A percentile compares a stretch with the other conserved stretches of the same genome.
Evolutionary conservation across 495 filamentous ascomycete species (phyloP).

Genomic region (Penicillium daleae): DNA sequence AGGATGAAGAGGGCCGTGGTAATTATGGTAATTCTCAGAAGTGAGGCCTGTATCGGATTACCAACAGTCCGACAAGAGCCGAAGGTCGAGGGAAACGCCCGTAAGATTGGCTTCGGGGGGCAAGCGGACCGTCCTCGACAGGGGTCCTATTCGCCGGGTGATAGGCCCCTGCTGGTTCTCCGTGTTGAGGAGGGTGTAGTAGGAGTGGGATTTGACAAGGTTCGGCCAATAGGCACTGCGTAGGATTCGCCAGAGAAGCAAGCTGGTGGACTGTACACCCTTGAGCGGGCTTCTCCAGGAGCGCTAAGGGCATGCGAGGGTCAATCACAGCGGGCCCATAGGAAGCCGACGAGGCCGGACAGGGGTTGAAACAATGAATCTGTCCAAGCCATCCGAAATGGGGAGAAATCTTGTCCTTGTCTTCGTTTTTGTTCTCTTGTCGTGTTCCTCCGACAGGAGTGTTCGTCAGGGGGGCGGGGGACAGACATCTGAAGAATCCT

Average conservation of each 20-base stretch:
- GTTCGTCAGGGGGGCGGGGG: conserved; percentile 9
- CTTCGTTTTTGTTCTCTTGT: not conserved
- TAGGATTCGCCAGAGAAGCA: conserved; percentile 20
- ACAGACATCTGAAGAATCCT: not conserved
- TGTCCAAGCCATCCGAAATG: not conserved
- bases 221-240: conserved; percentile 5
- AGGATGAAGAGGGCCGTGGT: not conserved
- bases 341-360: conserved; percentile 3
- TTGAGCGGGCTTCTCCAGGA: conserved; percentile 16
- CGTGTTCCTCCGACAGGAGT: conserved; percentile 5
- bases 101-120: conserved; percentile 22
- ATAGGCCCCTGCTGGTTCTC: conserved; percentile 15
- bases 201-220: conserved; percentile 2
- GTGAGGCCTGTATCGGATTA: conserved; percentile 5
- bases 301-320: conserved; percentile 18
- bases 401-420: not conserved
- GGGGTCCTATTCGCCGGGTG: conserved; percentile 16
- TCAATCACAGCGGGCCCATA: conserved; percentile 21
- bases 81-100: conserved; percentile 9
- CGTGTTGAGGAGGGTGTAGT: conserved; percentile 6
- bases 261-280: conserved; percentile 10
- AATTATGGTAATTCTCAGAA: conserved; percentile 5
- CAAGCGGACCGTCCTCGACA: conserved; percentile 12
- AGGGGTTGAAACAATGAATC: conserved; percentile 20
- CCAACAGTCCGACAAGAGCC: conserved; percentile 12